Base-by-base conservation (phyloP, 176 grass and related monocot genomes). In the Phyllostachys edulis region DNA sequence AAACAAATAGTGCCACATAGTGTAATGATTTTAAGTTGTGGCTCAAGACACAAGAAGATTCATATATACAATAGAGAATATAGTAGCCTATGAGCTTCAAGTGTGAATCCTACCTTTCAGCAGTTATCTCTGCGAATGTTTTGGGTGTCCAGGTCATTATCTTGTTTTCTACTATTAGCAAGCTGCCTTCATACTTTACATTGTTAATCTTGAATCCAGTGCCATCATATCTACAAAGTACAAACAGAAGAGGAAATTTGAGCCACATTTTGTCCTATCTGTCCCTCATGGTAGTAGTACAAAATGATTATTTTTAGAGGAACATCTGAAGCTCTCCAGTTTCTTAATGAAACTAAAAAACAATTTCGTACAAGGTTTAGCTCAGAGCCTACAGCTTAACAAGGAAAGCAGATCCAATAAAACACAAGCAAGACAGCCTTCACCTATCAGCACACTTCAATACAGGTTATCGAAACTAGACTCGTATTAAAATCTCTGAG, bases 121-220 rank as follows among this genome's bases (percentile, higher is more conserved):
- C 47, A 50, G 90, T 98, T 90, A 95, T 93, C 62, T 98, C 90
- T 2, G 90, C 73, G 62, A 95, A 95, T 21, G 80, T 93, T 84
- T 98, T 91, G 6, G 95, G 95, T 62, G 87, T 38, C 95, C 95
- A 98, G 9, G 84, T 63, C 95, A 98, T 91, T 81, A 98, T 88
- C 90, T 88, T 98, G 90, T 95, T 93, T 78, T 95, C 95, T n/a
- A 98, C 89, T 81, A 98, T 85, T 76, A 98, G 64, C 70, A 98
- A 87, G 82, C 95, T 98, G 12, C 92, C 90, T 73, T 93, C 90
- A 49, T 95, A 98, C 47, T 88, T 84, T 50, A 94, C 85, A 76
- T 87, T 82, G 79, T 98, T 98, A 73, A 98, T 91, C 23, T 88
- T 93, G 89, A 98, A 98, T 56, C 95, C 95, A 46, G 92, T 95